Evolutionary conservation across 768 basidiomycete species (phyloP).

Genomic region (Leccinum longicurvipes): DNA sequence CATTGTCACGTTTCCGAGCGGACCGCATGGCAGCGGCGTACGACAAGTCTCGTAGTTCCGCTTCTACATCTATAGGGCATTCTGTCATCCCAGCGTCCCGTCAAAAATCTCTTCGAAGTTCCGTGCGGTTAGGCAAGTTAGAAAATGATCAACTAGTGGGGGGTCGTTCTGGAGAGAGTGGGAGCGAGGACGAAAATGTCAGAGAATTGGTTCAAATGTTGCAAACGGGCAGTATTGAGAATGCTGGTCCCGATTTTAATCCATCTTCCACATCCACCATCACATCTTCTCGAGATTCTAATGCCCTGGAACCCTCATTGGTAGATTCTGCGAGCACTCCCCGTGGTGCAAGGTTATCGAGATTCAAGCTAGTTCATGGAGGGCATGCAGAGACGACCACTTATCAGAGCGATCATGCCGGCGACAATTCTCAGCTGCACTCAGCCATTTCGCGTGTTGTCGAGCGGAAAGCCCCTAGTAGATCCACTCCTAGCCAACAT

Average conservation of each 20-base stretch:
- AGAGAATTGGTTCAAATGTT: constrained; percentile 53
- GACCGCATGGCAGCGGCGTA: constrained; percentile 50
- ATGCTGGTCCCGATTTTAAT: constrained; percentile 46
- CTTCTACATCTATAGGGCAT: constrained; percentile 40
- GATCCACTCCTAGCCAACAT: constrained; percentile 2
- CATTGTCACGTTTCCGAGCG: constrained; percentile 65
- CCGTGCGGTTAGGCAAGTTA: constrained; percentile 56
- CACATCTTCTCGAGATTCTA: neutral
- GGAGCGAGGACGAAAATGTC: constrained; percentile 47
- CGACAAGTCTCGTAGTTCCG: constrained; percentile 34
- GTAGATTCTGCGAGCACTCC: neutral
- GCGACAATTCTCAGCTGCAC: constrained; percentile 36
- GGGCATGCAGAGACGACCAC: constrained; percentile 7
- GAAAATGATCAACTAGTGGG: constrained; percentile 51
- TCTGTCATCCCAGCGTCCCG: constrained; percentile 43
- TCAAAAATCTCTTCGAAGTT: constrained; percentile 46
- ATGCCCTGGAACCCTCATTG: neutral
- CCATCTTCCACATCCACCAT: constrained; percentile 2
- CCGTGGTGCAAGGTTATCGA: constrained; percentile 40
- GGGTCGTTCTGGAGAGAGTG: constrained; percentile 49
- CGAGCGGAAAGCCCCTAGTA: constrained; percentile 20
- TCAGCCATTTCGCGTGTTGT: constrained; percentile 22
- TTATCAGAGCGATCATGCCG: constrained; percentile 22
- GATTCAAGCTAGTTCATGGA: constrained; percentile 39
- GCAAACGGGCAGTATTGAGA: constrained; percentile 49